A percentile compares a stretch with the other conserved stretches of the same genome.
Conservation (phyloP, 139 green algal genomes). For the Dunaliella primolecta region DNA sequence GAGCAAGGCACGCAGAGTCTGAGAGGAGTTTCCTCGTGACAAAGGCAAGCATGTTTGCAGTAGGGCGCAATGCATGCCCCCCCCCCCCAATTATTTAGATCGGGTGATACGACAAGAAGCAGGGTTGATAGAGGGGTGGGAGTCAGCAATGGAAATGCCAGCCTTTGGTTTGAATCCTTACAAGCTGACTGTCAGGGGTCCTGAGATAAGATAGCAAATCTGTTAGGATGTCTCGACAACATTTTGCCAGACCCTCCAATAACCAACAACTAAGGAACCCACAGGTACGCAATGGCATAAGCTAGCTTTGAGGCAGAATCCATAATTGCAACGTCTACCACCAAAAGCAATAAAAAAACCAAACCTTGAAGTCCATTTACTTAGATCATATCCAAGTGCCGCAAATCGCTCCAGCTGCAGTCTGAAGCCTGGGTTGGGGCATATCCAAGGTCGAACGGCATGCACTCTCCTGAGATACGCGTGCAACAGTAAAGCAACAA, state of each 20-base stretch:
- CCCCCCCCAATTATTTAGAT: no score
- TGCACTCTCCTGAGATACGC: background rate
- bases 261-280: background rate
- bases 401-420: conserved; percentile 25
- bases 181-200: background rate
- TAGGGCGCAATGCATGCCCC: no score
- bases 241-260: background rate
- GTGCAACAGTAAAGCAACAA: background rate
- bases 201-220: background rate
- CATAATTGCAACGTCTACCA: no score
- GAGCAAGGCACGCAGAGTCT: background rate
- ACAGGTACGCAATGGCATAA: background rate
- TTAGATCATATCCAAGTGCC: conserved; percentile 9
- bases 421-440: conserved; percentile 26
- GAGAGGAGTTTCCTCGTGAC: background rate
- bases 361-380: no score
- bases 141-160: background rate
- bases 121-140: no score
- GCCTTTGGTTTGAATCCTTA: background rate
- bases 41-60: no score
- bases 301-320: background rate
- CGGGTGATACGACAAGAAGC: background rate
- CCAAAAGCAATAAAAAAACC: no score
- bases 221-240: background rate
- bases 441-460: conserved; percentile 7